These are phyloP conservation scores for Ceratocystis diversiconidia DNA, from an alignment of 2,329 filamentous ascomycete species.

Conservation along the genomic window DNA sequence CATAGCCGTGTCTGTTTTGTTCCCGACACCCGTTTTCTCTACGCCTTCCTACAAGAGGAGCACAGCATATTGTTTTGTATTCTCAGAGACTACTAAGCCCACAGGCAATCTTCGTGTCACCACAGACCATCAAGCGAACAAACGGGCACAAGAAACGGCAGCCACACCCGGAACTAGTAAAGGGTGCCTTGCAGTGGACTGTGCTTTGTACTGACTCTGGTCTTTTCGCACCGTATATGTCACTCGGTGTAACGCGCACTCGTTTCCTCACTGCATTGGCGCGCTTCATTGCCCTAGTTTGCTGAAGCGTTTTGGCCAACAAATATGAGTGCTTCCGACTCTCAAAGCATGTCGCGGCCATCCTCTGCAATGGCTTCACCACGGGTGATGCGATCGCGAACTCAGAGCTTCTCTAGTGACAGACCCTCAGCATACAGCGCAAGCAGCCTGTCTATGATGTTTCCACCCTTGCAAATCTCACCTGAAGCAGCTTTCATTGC, in stretches of 20 bases:
- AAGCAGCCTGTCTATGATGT: conserved; percentile 43
- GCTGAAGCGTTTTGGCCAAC: background rate
- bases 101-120: conserved; percentile 1
- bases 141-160: background rate
- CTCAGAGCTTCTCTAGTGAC: conserved; percentile 58
- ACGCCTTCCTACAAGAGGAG: background rate
- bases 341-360: conserved; percentile 24
- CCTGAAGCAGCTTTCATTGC: conserved; percentile 82
- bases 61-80: background rate
- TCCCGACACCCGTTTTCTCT: background rate
- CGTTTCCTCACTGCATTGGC: background rate
- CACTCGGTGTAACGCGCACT: background rate
- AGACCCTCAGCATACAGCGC: conserved; percentile 45
- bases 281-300: background rate
- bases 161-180: background rate
- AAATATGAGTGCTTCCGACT: conserved; percentile 15
- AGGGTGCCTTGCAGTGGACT: conserved; percentile 7
- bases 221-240: conserved; percentile 5
- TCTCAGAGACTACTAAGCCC: background rate
- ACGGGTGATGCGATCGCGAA: conserved; percentile 32
- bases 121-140: conserved; percentile 5
- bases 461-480: conserved; percentile 53
- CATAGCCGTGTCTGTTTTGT: background rate
- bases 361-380: conserved; percentile 26
- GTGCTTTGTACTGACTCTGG: background rate